Evolutionary conservation across 768 basidiomycete species (phyloP), one percentile per base, ranked within the genome.

Genomic region (Hebeloma cylindrosporum): DNA sequence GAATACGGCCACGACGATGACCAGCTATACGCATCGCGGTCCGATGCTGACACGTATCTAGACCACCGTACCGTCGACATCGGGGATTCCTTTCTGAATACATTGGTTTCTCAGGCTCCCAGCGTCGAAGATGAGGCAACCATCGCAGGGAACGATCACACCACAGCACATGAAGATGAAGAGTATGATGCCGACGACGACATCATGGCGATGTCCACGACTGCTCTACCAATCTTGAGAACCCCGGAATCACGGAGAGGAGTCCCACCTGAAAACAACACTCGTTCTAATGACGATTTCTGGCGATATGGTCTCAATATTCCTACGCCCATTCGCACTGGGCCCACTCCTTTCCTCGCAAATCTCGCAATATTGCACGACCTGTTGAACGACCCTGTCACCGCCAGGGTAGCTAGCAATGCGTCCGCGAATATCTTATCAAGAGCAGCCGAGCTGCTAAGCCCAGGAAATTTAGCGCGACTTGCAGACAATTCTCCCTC

Each of bases 191-290:
- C 16, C 9, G 25, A 39, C 20, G n/a, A 25, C 25, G 21, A 22
- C 37, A 4, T 14, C 8, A 42, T 42, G 43, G 34, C 43, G 25
- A 34, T 34, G 20, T 44, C 43, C 14, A 34, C 33, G 1, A n/a
- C n/a, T n/a, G n/a, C n/a, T n/a, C 27, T 44, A 6, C 34, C 32
- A 6, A 26, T 44, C 16, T 10, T 44, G 23, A 44, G 17, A 26
- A 44, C 43, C 14, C 43, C 43, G 11, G 25, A 14, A 17, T 14
- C 14, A 7, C 11, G 25, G 8, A 36, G 16, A 16, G 3, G 34
- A 4, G 16, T 26, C 5, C 8, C 23, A 3, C 14, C 5, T 23
- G 20, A 25, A 20, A 16, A 25, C 5, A 33, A 31, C 4, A 16
- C 17, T 17, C 33, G 6, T 23, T 42, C 3, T 22, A 31, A 42